These are phyloP conservation scores for Amoebophrya sp. DNA, from an alignment of 169 alveolate species.

Conservation along the genomic window DNA sequence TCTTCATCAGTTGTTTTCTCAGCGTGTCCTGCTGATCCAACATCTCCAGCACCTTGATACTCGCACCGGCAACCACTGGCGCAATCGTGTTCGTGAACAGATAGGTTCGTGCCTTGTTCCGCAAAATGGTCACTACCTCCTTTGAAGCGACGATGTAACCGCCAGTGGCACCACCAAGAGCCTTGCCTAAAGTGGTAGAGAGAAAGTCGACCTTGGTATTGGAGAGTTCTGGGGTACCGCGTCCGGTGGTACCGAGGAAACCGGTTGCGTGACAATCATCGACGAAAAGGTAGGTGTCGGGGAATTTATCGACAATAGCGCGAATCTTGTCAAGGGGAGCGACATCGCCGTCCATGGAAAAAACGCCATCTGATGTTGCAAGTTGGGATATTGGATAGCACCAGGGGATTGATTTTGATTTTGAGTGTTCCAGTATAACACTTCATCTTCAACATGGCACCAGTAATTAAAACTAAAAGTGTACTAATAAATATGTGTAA, in stretches of 20 bases:
- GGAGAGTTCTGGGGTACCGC: conserved; percentile 59
- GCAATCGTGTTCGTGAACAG: conserved; percentile 60
- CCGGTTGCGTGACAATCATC: conserved; percentile 64
- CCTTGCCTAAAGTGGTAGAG: conserved; percentile 59
- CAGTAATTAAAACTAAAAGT: too few species aligned
- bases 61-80: conserved; percentile 58
- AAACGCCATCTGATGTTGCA: conserved; percentile 63
- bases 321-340: conserved; percentile 54
- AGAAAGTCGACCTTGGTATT: conserved; percentile 56
- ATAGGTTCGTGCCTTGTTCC: conserved; percentile 57
- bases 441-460: too few species aligned
- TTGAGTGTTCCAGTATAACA: too few species aligned
- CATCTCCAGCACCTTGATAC: conserved; percentile 42
- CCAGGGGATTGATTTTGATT: too few species aligned
- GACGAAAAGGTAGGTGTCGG: conserved; percentile 55
- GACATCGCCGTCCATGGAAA: conserved; percentile 63
- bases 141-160: conserved; percentile 55
- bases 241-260: conserved; percentile 54
- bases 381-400: too few species aligned
- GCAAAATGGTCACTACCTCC: conserved; percentile 52
- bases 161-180: conserved; percentile 63
- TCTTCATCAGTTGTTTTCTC: conserved; percentile 37
- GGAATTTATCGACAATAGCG: conserved; percentile 46
- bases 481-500: too few species aligned
- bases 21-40: conserved; percentile 39